A percentile compares a stretch with the other conserved stretches of the same genome.
Evolutionary conservation across 1,139 yeast species (phyloP).

Genomic region (Blastobotrys aristatus): DNA sequence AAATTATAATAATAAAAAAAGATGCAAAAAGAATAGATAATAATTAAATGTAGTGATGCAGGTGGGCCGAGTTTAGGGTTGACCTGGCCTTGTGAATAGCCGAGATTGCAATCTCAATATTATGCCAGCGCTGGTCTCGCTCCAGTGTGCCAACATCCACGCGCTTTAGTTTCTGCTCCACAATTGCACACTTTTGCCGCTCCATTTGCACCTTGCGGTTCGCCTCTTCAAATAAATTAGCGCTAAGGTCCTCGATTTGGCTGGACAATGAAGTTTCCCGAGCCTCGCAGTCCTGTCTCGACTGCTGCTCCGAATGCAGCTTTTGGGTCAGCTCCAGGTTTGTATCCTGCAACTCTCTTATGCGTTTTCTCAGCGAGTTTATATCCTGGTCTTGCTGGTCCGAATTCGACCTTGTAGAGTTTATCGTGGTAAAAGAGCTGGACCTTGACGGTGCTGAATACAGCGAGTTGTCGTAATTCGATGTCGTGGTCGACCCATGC

Average conservation of each 20-base stretch:
- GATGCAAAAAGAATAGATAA: background rate
- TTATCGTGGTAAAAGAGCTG: constrained; percentile 6
- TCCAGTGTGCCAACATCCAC: constrained; percentile 13
- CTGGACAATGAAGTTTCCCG: constrained; percentile 55
- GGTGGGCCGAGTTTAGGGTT: constrained; percentile 10
- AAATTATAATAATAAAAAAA: background rate
- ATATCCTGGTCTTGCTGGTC: constrained; percentile 14
- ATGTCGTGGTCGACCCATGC: constrained; percentile 2
- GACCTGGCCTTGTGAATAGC: constrained; percentile 30
- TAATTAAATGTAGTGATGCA: constrained; percentile 12
- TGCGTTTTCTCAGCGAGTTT: constrained; percentile 16
- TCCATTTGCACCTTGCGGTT: constrained; percentile 55
- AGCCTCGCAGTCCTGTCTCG: constrained; percentile 48
- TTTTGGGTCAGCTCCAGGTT: constrained; percentile 29
- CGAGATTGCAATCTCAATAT: constrained; percentile 30
- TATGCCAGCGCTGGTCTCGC: constrained; percentile 38
- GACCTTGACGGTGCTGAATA: constrained; percentile 8
- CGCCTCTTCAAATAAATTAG: constrained; percentile 73
- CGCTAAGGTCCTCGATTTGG: constrained; percentile 75
- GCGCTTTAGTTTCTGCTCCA: constrained; percentile 13
- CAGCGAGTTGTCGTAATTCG: constrained; percentile 1
- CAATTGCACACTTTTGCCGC: constrained; percentile 5
- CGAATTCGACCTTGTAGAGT: background rate
- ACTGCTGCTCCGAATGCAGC: constrained; percentile 36
- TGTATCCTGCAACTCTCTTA: constrained; percentile 14